Conservation (phyloP, 202 grass and related monocot genomes). For the Setaria viridis region DNA sequence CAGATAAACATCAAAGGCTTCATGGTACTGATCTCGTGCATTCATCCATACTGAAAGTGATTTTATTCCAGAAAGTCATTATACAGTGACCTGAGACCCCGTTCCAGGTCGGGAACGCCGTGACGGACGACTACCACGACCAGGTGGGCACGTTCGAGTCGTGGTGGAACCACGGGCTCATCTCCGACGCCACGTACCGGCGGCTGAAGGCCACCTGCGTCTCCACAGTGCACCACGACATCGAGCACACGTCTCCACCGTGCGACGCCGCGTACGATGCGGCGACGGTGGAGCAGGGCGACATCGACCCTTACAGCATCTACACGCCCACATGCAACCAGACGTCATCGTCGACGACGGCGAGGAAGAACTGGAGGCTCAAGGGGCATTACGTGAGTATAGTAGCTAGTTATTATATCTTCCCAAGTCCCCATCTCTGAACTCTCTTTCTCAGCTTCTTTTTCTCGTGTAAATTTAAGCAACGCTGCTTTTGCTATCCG, state of each 20-base stretch:
- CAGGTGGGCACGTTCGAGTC: constrained; percentile 67
- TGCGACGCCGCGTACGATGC: constrained; percentile 37
- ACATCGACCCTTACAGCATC: constrained; percentile 84
- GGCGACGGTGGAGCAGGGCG: constrained; percentile 59
- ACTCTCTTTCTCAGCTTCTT: background rate
- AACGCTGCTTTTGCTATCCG: background rate
- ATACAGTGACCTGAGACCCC: background rate
- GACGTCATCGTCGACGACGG: background rate
- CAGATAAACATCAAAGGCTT: constrained; percentile 77
- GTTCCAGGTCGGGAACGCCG: constrained; percentile 68
- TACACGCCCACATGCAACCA: constrained; percentile 76
- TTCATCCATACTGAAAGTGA: background rate
- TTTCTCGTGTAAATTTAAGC: background rate
- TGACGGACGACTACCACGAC: constrained; percentile 79
- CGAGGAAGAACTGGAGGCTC: background rate
- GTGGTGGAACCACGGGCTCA: constrained; percentile 88
- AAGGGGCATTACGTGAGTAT: constrained; percentile 58
- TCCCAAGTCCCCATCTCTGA: no score
- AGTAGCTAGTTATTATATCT: background rate
- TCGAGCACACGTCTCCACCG: constrained; percentile 50
- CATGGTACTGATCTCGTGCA: constrained; percentile 53
- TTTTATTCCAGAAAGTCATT: background rate
- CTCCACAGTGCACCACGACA: constrained; percentile 17
- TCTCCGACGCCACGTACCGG: constrained; percentile 71
- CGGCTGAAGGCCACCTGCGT: constrained; percentile 47